These are phyloP conservation scores for Pyrenophora seminiperda DNA, from an alignment of 2,329 filamentous ascomycete species.

Conservation along the genomic window DNA sequence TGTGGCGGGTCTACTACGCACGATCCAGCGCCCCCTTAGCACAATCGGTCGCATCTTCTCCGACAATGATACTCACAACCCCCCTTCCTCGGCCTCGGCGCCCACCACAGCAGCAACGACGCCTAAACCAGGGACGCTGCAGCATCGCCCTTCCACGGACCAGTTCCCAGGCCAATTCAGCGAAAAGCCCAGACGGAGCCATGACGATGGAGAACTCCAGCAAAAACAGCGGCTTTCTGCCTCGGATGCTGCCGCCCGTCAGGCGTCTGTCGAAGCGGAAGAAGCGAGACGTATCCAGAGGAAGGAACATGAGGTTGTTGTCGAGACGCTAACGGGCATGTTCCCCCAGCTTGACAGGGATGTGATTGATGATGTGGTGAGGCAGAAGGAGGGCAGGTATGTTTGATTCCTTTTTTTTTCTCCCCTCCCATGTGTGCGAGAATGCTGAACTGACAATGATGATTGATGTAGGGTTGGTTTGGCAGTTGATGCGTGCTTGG, in stretches of 20 bases:
- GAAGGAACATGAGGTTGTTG: conserved; percentile 86
- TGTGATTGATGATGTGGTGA: conserved; percentile 94
- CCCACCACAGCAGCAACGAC: conserved; percentile 54
- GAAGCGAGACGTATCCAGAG: conserved; percentile 82
- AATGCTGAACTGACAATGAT: neutral
- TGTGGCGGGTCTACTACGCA: conserved; percentile 82
- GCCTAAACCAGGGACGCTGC: conserved; percentile 55
- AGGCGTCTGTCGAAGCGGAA: conserved; percentile 87
- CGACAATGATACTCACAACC: conserved; percentile 58
- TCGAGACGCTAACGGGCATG: conserved; percentile 94
- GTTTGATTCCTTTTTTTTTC: conserved; percentile 44
- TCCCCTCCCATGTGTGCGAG: neutral
- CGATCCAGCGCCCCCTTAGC: conserved; percentile 87
- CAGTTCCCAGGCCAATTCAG: conserved; percentile 18
- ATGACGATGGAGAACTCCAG: conserved; percentile 40
- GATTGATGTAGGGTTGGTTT: conserved; percentile 15
- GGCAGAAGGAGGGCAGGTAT: conserved; percentile 91
- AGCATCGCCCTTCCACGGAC: conserved; percentile 48
- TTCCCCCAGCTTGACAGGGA: conserved; percentile 94
- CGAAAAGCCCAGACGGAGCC: conserved; percentile 24
- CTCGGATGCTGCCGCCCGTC: conserved; percentile 85
- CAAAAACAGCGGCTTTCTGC: conserved; percentile 61
- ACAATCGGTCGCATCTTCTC: conserved; percentile 96
- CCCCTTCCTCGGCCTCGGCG: conserved; percentile 49
- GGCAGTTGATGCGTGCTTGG: conserved; percentile 22